Base-by-base conservation (phyloP, 345 rosid species). In the Moringa oleifera region DNA sequence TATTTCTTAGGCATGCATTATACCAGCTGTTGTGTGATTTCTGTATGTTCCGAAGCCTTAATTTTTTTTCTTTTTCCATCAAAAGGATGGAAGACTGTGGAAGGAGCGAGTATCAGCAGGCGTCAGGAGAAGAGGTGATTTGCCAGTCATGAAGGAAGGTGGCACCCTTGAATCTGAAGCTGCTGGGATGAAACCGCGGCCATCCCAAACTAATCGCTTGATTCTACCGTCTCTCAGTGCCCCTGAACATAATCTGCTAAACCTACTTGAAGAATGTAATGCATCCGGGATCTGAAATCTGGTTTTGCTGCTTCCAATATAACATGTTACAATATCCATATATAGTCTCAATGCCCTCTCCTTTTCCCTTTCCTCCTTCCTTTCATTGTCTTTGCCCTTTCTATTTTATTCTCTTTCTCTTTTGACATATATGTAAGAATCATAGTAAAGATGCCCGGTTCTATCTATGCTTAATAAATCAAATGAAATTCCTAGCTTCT, bases 81-180 rank as follows among this genome's bases (percentile, higher is more conserved):
- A 51, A 62, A 74, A 89, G 98, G 98, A 92, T 72, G 98, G 96
- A 61, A 85, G 95, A 82, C 47, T 89, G 62, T 92, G 98, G 98
- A 92, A 92, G 71, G 95, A 92, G 78, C 75, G 93, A 61, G 91
- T 82, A 28, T 80, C 98, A 0, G 89, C 89, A 0, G 74, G 76
- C 7, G 76, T 70, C 73, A 73, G 81, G 56, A 81, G 83, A 65
- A 80, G 80, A 82, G 71, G 67, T 53, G 93, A 89, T 73, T 79
- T 81, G 72, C 92, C 88, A 1, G 68, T 80, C 45, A 68, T 80
- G 77, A 80, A 81, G 75, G 96, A 86, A 60, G 88, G 76, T 28
- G 78, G 60, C 20, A 41, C 74, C 53, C 63, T 64, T 73, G 93
- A 84, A 65, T 70, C 87, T 25, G 85, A 76, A 66, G 61, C 74